A percentile compares a stretch with the other conserved stretches of the same genome.
These are phyloP conservation scores for Claviceps citrina DNA, from an alignment of 2,329 filamentous ascomycete species.

Conservation along the genomic window DNA sequence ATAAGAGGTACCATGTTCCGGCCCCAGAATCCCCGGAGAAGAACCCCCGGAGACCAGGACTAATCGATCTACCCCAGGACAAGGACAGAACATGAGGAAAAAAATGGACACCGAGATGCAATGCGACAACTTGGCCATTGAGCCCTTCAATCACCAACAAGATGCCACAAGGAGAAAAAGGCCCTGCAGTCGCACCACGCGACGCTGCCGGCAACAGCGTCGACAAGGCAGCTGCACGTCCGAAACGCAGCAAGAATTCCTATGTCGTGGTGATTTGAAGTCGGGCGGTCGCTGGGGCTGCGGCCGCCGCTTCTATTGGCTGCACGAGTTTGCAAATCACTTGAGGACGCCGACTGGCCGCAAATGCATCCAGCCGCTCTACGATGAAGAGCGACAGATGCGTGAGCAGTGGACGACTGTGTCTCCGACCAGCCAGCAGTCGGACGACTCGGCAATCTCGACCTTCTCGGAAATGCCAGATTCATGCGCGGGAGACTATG, in stretches of 20 bases:
- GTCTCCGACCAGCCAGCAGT: background rate
- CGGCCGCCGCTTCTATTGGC: background rate
- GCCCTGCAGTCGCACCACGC: background rate
- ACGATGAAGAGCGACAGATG: constrained; percentile 2
- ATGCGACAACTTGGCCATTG: background rate
- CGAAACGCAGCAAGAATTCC: background rate
- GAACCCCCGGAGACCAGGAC: background rate
- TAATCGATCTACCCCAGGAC: background rate
- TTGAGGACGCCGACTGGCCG: constrained; percentile 1
- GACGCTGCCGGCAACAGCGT: no score
- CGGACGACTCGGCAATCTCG: background rate
- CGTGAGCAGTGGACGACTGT: background rate
- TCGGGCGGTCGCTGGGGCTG: constrained; percentile 4
- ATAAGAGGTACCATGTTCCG: background rate
- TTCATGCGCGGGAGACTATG: background rate
- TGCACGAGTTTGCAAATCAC: constrained; percentile 2
- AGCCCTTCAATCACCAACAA: background rate
- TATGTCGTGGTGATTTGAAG: background rate
- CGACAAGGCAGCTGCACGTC: background rate
- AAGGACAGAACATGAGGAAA: background rate
- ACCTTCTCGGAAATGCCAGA: background rate
- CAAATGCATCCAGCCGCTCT: constrained; percentile 4
- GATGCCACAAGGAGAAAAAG: background rate
- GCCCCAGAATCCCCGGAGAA: background rate
- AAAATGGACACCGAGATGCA: background rate